phyloP scores from a whole-genome alignment of 2,329 filamentous ascomycete species.

The Helminthosporium solani region DNA sequence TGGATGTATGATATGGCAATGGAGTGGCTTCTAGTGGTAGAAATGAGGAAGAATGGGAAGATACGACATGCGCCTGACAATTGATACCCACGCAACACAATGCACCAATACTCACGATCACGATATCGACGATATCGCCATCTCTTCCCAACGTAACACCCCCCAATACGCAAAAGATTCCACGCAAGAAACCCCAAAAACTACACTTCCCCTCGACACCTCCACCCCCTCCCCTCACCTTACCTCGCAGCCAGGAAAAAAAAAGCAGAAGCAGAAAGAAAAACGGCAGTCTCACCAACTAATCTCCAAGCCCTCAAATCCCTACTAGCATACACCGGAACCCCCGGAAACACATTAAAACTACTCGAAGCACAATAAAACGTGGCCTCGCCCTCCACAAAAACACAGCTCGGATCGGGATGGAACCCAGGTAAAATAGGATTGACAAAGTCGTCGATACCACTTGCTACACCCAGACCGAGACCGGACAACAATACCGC shows the following conservation, averaged over 20 bases:
- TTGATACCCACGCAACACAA: conserved; percentile 2
- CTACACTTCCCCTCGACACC: too few relatives aligned
- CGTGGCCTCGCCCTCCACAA: conserved; percentile 45
- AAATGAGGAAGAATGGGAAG: too few relatives aligned
- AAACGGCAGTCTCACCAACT: conserved; percentile 28
- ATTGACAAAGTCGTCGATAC: conserved; percentile 33
- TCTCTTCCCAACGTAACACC: too few relatives aligned
- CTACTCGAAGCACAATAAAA: conserved; percentile 56
- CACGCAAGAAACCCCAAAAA: not conserved
- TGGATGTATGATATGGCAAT: too few relatives aligned
- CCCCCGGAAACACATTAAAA: conserved; percentile 55
- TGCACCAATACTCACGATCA: too few relatives aligned
- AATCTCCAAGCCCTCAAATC: conserved; percentile 55
- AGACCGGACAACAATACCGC: not conserved
- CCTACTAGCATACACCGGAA: conserved; percentile 56
- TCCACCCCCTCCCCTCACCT: not conserved
- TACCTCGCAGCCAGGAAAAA: not conserved
- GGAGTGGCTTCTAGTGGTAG: too few relatives aligned
- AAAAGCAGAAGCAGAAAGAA: not conserved
- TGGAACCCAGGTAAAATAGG: conserved; percentile 54
- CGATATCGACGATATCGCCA: too few relatives aligned
- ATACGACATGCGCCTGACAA: conserved; percentile 9
- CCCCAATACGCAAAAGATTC: too few relatives aligned
- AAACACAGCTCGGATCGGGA: conserved; percentile 52
- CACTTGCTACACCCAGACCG: conserved; percentile 5